phyloP scores from a whole-genome alignment of 768 basidiomycete genomes.

The Rhodocollybia butyracea region DNA sequence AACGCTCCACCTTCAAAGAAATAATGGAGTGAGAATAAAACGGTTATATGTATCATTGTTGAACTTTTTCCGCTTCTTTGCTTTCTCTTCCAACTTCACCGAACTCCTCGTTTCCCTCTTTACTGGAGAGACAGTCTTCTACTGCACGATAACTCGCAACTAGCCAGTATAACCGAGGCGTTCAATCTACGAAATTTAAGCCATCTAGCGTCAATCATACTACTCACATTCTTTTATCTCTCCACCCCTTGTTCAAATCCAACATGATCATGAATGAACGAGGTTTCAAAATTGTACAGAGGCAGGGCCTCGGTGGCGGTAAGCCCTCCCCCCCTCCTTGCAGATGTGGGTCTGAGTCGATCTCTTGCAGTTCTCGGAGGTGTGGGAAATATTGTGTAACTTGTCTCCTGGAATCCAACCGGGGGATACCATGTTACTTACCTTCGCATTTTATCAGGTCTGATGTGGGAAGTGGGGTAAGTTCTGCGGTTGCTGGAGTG shows the following conservation, averaged over 20 bases:
- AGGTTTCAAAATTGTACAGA: background rate
- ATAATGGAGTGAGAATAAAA: conserved; percentile 7
- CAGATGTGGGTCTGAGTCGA: background rate
- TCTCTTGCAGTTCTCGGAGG: background rate
- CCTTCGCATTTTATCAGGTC: background rate
- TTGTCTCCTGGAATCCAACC: no score
- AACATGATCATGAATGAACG: background rate
- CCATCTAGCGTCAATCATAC: background rate
- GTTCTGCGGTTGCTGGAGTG: background rate
- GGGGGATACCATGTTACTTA: no score
- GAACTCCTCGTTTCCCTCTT: no score
- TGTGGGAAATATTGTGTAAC: conserved; percentile 5
- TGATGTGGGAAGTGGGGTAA: background rate
- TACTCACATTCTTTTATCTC: background rate
- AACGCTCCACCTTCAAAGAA: conserved; percentile 4
- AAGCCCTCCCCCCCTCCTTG: background rate
- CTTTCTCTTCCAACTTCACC: background rate
- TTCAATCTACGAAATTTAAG: background rate
- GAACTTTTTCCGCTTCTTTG: background rate
- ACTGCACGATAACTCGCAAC: background rate
- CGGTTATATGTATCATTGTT: background rate
- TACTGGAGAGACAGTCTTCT: no score
- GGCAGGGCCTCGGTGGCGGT: conserved; percentile 9
- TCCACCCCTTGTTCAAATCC: background rate
- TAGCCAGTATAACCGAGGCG: background rate